These are phyloP conservation scores for Pseudevernia furfuracea DNA, from an alignment of 495 filamentous ascomycete species.

Conservation along the genomic window DNA sequence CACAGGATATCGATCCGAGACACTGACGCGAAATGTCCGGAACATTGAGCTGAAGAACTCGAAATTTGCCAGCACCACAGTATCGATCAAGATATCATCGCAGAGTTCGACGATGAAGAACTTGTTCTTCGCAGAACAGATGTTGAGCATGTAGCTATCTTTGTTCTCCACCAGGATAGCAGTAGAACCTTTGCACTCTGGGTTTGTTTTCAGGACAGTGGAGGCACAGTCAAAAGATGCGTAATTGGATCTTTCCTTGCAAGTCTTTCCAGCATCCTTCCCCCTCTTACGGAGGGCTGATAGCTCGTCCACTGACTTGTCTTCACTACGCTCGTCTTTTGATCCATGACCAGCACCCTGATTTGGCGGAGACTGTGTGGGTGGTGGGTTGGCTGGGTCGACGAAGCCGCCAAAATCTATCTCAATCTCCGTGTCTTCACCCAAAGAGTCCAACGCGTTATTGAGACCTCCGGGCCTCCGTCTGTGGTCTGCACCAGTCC, in stretches of 20 bases:
- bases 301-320: slow-evolving; percentile 33
- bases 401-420: slow-evolving; percentile 74
- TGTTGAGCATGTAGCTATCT: slow-evolving; percentile 96
- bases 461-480: slow-evolving; percentile 48
- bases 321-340: slow-evolving; percentile 28
- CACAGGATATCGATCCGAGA: slow-evolving; percentile 87
- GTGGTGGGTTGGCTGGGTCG: slow-evolving; percentile 29
- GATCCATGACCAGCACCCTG: slow-evolving; percentile 30
- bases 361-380: slow-evolving; percentile 30
- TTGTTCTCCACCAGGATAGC: slow-evolving; percentile 91
- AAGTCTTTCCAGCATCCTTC: slow-evolving; percentile 92
- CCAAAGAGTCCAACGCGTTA: slow-evolving; percentile 64
- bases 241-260: slow-evolving; percentile 92
- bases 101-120: slow-evolving; percentile 85
- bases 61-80: slow-evolving; percentile 91
- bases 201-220: slow-evolving; percentile 84
- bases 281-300: slow-evolving; percentile 49
- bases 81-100: slow-evolving; percentile 93
- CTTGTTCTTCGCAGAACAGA: slow-evolving; percentile 80
- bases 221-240: slow-evolving; percentile 95
- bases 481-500: slow-evolving; percentile 36
- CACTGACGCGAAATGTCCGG: slow-evolving; percentile 77
- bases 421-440: slow-evolving; percentile 87
- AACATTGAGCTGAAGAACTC: slow-evolving; percentile 99
- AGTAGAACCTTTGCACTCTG: slow-evolving; percentile 72